Evolutionary conservation across 176 grass and related monocot species (phyloP), one percentile per base, ranked within the genome.

Genomic region (Aegilops longissima): DNA sequence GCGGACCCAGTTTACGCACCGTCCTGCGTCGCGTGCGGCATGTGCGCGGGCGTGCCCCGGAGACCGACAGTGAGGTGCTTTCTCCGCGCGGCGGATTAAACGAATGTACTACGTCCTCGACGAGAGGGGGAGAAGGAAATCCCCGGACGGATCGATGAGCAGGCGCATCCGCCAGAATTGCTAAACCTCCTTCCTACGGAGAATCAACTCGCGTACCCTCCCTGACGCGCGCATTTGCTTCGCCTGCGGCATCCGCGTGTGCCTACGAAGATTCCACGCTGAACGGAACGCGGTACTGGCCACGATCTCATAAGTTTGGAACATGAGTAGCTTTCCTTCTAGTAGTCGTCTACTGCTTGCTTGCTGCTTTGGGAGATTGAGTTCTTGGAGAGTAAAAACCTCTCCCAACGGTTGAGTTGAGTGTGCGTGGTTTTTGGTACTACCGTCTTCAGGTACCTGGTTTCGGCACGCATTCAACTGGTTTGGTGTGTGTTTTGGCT

Each of bases 211-310:
- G 31, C 58, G 78, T 76, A 31, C 62, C 12, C 79, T 78, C 63
- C 63, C 90, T 20, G 11, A 27, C 24, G 29, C 71, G 21, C 78
- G 84, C 80, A 83, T 86, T 83, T 73, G 72, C 35, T 90, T 17
- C 49, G 49, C 51, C 51, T 54, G 14, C 51, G 16, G 16, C 51
- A 0, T 18, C 5, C 51, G 51, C 51, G 51, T 54, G 51, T 54
- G 51, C 51, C 51, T 16, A 6, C 61, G 68, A 87, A 87, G 85
- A 68, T 88, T 81, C 85, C 85, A 70, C 14, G 54, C 68, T 66
- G 20, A 78, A 25, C 39, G 21, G 72, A 0, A 49, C 29, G 39
- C 21, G 12, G 10, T 47, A 35, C 16, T 42, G 6, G 34, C 12
- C 6, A 18, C 9, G 61, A 34, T 23, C 16, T 78, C 18, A 70